Evolutionary conservation across 139 green algal species (phyloP), one percentile per base, ranked within the genome.

Genomic region (Chlamydomonas eustigma): DNA sequence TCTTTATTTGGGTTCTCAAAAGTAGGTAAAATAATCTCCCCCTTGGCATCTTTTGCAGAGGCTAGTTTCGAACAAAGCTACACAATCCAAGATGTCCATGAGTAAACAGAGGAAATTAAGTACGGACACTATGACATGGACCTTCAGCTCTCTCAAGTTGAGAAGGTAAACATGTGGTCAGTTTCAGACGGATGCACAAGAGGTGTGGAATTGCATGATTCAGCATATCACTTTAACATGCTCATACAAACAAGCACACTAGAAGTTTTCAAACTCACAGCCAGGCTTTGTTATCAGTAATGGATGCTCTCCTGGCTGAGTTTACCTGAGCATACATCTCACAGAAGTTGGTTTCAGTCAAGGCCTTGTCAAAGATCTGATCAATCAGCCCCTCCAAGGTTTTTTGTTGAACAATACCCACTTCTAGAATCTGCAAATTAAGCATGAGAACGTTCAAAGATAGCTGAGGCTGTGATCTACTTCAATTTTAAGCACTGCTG

Each of bases 281-380:
- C n/a, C n/a, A n/a, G n/a, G n/a, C n/a, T n/a, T n/a, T n/a, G n/a
- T n/a, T n/a, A n/a, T n/a, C n/a, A n/a, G n/a, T n/a, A n/a, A n/a
- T n/a, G n/a, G n/a, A n/a, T n/a, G n/a, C n/a, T 66, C 38, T 32
- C 72, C 66, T 81, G 75, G 76, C 77, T n/a, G n/a, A 98, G n/a
- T n/a, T n/a, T 38, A 98, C 86, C 71, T 90, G 77, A 28, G 94
- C 90, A 75, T 99, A 99, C 65, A 98, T 86, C 83, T 95, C 90
- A 30, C 84, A 93, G 78, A 98, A 99, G 33, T 90, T 95, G 24
- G 91, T 91, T 89, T 99, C 96, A 2, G 81, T 89, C n/a, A 99
- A 84, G 6, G 96, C 93, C 86, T 99, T 99, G 84, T 98, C 96
- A 80, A 99, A 99, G 51, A 99, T 90, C 80, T 94, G 87, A 78